Base-by-base conservation (phyloP, 73 alveolate genomes). In the Effrenium voratum region DNA sequence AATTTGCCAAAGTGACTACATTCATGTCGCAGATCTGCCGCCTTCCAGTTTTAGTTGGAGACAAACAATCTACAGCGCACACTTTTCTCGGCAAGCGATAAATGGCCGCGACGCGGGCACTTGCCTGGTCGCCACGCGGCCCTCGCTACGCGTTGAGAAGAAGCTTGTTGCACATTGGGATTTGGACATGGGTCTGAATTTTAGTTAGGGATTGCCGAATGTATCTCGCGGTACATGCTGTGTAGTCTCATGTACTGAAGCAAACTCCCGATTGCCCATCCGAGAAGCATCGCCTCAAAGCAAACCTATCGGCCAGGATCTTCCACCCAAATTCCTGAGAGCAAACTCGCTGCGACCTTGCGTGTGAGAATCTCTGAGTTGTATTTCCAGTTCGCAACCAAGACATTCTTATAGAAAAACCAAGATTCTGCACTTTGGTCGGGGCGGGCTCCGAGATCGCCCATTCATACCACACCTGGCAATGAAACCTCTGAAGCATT, bases 391-490 rank as follows among this genome's bases (percentile, higher is more conserved):
- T 40, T 66, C 43, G 43, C 43, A 68, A 24, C 43, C 13, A n/a
- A 13, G 41, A 5, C n/a, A 30, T 40, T 30, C 44, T n/a, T 40
- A 12, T 5, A 26, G 44, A 1, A 4, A 30, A 0, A 40, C 22
- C 84, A 40, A 36, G 84, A 34, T 46, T 36, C 95, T 88, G 95
- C 38, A 88, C 85, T 19, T 68, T 70, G 52, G 84, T 88, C 30
- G 98, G 98, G 32, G 90, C 85, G 13, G 98, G 98, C 79, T 91
- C 98, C n/a, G 98, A 47, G 46, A 91, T 26, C 36, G 98, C 98
- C 98, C 98, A 91, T 77, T 91, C 95, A 72, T 88, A 88, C 95
- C 95, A 88, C 32, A 88, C 95, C 95, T 88, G 5, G 63, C 8
- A 12, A 8, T 12, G 19, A 52, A 52, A 52, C 26, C 63, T 19